These are phyloP conservation scores for Phytophthora quininea DNA, from an alignment of 352 stramenopile species.

Conservation along the genomic window DNA sequence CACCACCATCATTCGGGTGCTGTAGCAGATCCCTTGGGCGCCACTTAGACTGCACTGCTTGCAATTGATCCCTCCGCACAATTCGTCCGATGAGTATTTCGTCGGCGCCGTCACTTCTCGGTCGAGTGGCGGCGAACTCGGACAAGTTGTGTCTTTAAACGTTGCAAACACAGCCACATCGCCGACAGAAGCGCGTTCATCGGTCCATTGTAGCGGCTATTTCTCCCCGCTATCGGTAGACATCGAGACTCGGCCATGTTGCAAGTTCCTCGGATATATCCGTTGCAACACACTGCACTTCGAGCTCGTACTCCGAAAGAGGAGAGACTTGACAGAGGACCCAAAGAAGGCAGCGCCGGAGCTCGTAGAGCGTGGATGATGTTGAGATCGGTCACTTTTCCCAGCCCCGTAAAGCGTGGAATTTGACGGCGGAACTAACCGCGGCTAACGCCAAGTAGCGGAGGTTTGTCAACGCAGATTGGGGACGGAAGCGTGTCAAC, in stretches of 20 bases:
- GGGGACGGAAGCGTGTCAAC: constrained; percentile 41
- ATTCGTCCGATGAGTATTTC: too few species aligned
- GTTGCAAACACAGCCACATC: constrained; percentile 7
- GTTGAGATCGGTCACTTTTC: constrained; percentile 15
- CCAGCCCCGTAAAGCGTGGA: constrained; percentile 32
- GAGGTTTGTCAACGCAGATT: constrained; percentile 26
- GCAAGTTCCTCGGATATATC: constrained; percentile 31
- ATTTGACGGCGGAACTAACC: constrained; percentile 24
- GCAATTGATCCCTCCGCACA: too few species aligned
- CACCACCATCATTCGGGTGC: constrained; percentile 41
- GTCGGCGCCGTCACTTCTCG: too few species aligned
- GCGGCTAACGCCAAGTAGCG: constrained; percentile 39
- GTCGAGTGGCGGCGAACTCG: too few species aligned
- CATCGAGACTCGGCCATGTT: constrained; percentile 34
- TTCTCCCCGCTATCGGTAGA: constrained; percentile 25
- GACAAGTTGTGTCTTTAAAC: constrained; percentile 14
- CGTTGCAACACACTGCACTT: constrained; percentile 44
- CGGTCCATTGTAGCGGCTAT: constrained; percentile 19
- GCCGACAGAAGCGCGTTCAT: constrained; percentile 15
- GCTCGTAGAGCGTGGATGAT: constrained; percentile 27
- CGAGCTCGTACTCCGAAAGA: constrained; percentile 23
- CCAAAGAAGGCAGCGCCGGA: constrained; percentile 25
- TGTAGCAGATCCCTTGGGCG: constrained; percentile 45
- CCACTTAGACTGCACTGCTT: too few species aligned
- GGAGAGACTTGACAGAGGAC: constrained; percentile 15